These are phyloP conservation scores for Oryza australiensis DNA, from an alignment of 176 grass and related monocot species.

Conservation along the genomic window DNA sequence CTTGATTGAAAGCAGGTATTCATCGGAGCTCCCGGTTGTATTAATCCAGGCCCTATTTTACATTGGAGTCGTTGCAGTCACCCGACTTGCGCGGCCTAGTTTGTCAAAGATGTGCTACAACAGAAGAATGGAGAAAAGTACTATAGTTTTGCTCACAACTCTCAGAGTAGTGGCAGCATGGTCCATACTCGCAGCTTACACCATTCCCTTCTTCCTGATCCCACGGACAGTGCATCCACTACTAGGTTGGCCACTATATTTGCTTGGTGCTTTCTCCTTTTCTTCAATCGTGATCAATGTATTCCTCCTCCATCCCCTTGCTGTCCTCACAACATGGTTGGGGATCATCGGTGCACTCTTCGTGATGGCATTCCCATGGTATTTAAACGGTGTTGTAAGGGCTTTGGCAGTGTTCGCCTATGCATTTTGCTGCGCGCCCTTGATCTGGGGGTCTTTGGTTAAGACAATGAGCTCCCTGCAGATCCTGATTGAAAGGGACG, in stretches of 20 bases:
- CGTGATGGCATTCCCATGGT: slow-evolving; percentile 90
- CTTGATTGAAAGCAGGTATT: slow-evolving; percentile 60
- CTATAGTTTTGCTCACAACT: slow-evolving; percentile 50
- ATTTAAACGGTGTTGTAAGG: slow-evolving; percentile 67
- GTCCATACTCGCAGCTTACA: slow-evolving; percentile 76
- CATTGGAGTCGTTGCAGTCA: slow-evolving; percentile 64
- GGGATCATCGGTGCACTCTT: slow-evolving; percentile 64
- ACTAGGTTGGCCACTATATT: slow-evolving; percentile 79
- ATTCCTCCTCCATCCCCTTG: slow-evolving; percentile 61
- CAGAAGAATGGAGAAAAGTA: slow-evolving; percentile 75
- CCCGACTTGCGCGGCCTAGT: slow-evolving; percentile 63
- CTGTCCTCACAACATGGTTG: slow-evolving; percentile 62
- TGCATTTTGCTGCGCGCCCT: slow-evolving; percentile 67
- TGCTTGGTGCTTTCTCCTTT: slow-evolving; percentile 67
- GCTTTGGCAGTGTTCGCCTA: slow-evolving; percentile 67
- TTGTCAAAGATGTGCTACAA: slow-evolving; percentile 83
- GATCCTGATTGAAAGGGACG: slow-evolving; percentile 69
- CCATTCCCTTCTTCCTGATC: slow-evolving; percentile 79
- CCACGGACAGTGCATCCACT: slow-evolving; percentile 84
- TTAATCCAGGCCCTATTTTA: slow-evolving; percentile 78
- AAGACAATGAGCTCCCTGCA: slow-evolving; percentile 69
- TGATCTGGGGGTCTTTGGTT: slow-evolving; percentile 66
- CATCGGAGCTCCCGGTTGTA: slow-evolving; percentile 58
- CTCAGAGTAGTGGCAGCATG: slow-evolving; percentile 61
- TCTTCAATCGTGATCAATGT: slow-evolving; percentile 70